Base-by-base conservation (phyloP, 1,139 yeast genomes). In the Tardiomyces digboiensis region DNA sequence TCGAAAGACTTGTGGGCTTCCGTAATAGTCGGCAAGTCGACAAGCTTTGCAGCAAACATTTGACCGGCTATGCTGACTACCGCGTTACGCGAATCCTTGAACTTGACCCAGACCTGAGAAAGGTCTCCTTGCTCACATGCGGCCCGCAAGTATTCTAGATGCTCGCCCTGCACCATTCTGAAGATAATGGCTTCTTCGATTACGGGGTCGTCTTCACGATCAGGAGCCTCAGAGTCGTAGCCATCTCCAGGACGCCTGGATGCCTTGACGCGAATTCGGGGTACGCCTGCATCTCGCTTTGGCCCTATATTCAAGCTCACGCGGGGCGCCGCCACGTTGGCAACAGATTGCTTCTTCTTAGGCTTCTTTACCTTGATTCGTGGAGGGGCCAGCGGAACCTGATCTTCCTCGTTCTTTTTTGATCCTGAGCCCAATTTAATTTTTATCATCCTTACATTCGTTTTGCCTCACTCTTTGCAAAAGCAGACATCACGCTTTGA, bases 221-320 rank as follows among this genome's bases (percentile, higher is more conserved):
- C 97, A 1, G 97, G 95, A 10, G 95, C 97, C 57, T 91, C 98
- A 1, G 96, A 84, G 59, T 91, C 98, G 62, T 91, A 91, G 0
- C 97, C 97, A 54, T 89, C 96, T 1, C 96, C 96, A 0, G 95
- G 94, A 8, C 83, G 74, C 52, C 95, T 67, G 0, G 86, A 82
- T 0, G 95, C 94, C 57, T 86, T 87, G 45, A 89, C 80, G 49
- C 93, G 68, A 44, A 87, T 80, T 39, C 80, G 69, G 0, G 91
- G 89, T 0, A 79, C 10, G 8, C 33, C 33, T 5, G 33, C 33
- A 5, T 26, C 33, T 8, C 13, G 42, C 39, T 20, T 41, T 43
- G 18, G 46, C 5, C 33, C 33, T 5, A n/a, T 18, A 18, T 19
- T 38, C 13, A 38, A 26, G 13, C 22, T 18, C 12, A 38, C 22